Evolutionary conservation across 1,284 basidiomycete species (phyloP).

Genomic region (Apiotrichum porosum): DNA sequence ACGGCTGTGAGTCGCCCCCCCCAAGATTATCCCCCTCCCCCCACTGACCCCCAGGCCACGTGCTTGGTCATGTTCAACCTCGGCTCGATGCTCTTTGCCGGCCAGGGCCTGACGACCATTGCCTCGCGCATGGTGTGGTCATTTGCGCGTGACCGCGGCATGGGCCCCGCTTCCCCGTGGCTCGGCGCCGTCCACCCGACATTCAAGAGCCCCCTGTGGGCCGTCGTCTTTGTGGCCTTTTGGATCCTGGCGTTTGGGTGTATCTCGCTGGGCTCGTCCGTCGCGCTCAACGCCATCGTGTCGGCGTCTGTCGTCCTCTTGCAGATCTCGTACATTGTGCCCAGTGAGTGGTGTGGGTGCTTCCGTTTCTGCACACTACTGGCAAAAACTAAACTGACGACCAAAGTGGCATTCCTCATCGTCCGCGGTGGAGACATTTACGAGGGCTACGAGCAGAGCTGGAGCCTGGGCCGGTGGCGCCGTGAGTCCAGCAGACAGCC

Average conservation of each 20-base stretch:
- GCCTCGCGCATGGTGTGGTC: conserved; percentile 63
- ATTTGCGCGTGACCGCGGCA: conserved; percentile 63
- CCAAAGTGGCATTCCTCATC: conserved; percentile 36
- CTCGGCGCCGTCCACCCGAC: conserved; percentile 53
- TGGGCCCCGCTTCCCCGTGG: conserved; percentile 54
- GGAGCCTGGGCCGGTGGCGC: conserved; percentile 36
- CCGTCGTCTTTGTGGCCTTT: conserved; percentile 56
- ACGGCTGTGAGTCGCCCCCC: conserved; percentile 45
- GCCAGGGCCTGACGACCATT: conserved; percentile 56
- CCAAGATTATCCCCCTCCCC: background rate
- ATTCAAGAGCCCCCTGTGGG: conserved; percentile 55
- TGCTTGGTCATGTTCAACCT: conserved; percentile 51
- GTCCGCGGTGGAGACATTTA: conserved; percentile 47
- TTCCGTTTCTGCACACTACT: too few relatives aligned
- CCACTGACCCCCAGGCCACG: conserved; percentile 22
- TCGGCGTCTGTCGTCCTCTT: conserved; percentile 33
- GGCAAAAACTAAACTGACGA: conserved; percentile 26
- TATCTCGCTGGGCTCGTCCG: conserved; percentile 51
- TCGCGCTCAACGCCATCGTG: conserved; percentile 50
- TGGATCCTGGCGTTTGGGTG: conserved; percentile 13
- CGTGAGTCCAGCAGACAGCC: too few relatives aligned
- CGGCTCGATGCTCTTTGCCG: conserved; percentile 38
- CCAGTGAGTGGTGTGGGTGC: too few relatives aligned
- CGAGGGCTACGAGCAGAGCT: conserved; percentile 36
- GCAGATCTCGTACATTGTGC: conserved; percentile 37